Conservation (phyloP, 352 stramenopile genomes). For the Pythium brassicae region DNA sequence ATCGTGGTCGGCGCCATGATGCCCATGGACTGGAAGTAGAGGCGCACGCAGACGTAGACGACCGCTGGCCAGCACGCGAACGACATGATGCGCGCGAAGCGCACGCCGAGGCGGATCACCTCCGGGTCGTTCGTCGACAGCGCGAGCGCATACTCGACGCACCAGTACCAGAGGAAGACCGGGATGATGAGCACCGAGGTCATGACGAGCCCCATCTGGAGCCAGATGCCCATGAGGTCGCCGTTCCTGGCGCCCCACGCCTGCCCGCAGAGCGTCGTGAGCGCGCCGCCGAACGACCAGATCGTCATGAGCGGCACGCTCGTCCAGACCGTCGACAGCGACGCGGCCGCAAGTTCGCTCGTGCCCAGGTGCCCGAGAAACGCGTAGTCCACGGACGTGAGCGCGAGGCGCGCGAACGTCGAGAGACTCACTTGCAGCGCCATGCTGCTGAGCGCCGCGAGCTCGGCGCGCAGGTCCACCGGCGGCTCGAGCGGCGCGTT, state of each 20-base stretch:
- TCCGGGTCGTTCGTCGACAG: conserved; percentile 57
- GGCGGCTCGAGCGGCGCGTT: too few relatives aligned
- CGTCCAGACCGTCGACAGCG: conserved; percentile 70
- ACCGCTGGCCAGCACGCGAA: conserved; percentile 57
- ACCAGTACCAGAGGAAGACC: conserved; percentile 73
- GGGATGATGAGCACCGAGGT: conserved; percentile 50
- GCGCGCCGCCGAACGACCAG: conserved; percentile 49
- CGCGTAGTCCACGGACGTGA: conserved; percentile 67
- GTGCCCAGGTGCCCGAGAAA: conserved; percentile 80
- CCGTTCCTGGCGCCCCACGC: conserved; percentile 64
- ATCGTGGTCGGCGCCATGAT: conserved; percentile 73
- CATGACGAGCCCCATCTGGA: conserved; percentile 63
- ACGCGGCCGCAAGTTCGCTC: conserved; percentile 59
- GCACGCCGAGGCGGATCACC: conserved; percentile 48
- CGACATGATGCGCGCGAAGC: conserved; percentile 58
- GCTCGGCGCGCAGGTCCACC: too few relatives aligned
- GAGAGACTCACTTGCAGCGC: conserved; percentile 51
- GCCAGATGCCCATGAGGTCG: conserved; percentile 68
- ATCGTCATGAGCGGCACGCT: conserved; percentile 59
- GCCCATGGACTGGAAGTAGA: conserved; percentile 84
- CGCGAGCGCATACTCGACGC: conserved; percentile 47
- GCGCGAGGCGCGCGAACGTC: conserved; percentile 52
- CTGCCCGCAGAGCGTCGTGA: conserved; percentile 76
- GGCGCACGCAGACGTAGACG: conserved; percentile 61
- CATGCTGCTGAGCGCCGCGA: conserved; percentile 1